phyloP scores from a whole-genome alignment of 495 filamentous ascomycete genomes.

The Podospora tetraspora region DNA sequence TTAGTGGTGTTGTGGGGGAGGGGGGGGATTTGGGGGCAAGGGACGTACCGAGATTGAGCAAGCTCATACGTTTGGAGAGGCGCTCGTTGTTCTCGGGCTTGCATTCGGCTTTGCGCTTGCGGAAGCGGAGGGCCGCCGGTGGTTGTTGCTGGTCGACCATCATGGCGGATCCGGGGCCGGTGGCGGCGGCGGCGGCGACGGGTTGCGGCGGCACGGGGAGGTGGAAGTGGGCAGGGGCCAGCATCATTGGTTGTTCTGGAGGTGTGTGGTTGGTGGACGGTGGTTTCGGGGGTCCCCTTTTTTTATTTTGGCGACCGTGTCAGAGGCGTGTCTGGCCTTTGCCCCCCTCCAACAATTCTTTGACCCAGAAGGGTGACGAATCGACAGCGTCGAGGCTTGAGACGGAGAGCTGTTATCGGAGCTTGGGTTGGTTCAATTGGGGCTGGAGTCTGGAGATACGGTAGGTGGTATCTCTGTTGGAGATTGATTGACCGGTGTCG shows the following conservation, averaged over 20 bases:
- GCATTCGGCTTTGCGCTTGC: conserved; percentile 51
- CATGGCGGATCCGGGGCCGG: not conserved
- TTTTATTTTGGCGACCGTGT: conserved; percentile 6
- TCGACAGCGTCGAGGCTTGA: not conserved
- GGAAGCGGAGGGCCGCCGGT: conserved; percentile 17
- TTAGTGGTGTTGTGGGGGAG: not conserved
- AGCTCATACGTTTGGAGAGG: conserved; percentile 72
- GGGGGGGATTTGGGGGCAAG: not conserved
- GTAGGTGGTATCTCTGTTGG: not conserved
- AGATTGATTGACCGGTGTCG: not conserved
- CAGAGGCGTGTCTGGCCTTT: conserved; percentile 3
- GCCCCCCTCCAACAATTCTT: conserved; percentile 5
- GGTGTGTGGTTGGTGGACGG: not conserved
- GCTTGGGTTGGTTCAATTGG: not conserved
- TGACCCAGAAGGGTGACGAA: not conserved
- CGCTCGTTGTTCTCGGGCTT: conserved; percentile 48
- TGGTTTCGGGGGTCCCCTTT: not conserved
- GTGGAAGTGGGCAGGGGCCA: conserved; percentile 6
- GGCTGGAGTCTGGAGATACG: not conserved
- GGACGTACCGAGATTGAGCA: conserved; percentile 71
- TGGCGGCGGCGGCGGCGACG: not conserved
- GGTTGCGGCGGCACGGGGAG: conserved; percentile 2
- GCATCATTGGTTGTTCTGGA: not conserved
- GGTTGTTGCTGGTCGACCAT: conserved; percentile 9
- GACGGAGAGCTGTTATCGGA: not conserved